phyloP scores from a whole-genome alignment of 148 eudicot genomes.

The Rhododendron ovatum region DNA sequence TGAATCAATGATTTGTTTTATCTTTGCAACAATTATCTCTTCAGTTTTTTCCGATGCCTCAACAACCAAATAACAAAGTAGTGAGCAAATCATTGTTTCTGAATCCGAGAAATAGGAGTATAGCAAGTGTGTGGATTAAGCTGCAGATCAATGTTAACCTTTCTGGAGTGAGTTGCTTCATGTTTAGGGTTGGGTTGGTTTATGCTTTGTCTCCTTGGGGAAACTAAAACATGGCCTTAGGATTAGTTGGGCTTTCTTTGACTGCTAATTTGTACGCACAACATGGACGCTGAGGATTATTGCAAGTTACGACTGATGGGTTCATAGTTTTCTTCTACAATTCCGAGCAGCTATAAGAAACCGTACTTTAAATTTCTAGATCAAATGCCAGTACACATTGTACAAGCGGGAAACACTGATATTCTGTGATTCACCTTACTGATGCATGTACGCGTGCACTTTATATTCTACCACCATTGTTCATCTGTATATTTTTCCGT shows the following conservation, averaged over 20 bases:
- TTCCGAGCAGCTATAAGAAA: neutral
- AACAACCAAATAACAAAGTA: neutral
- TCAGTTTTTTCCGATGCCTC: neutral
- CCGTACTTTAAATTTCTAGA: neutral
- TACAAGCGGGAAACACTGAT: neutral
- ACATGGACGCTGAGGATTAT: neutral
- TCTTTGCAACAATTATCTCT: neutral
- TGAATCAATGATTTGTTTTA: neutral
- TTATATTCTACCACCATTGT: neutral
- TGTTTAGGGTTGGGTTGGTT: neutral
- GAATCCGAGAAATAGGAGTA: neutral
- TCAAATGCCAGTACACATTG: neutral
- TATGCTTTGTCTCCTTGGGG: neutral
- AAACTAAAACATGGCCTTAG: neutral
- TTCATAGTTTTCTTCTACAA: neutral
- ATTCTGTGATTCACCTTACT: neutral
- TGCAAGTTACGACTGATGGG: neutral
- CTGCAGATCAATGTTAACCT: conserved; percentile 1
- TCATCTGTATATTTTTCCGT: neutral
- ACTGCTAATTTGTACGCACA: neutral
- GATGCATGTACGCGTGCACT: neutral
- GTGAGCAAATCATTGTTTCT: neutral
- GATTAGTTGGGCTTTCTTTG: neutral
- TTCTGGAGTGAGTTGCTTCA: neutral
- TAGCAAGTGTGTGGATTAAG: neutral